phyloP scores from a whole-genome alignment of 2,329 filamentous ascomycete genomes.

The Botryotinia narcissicola region DNA sequence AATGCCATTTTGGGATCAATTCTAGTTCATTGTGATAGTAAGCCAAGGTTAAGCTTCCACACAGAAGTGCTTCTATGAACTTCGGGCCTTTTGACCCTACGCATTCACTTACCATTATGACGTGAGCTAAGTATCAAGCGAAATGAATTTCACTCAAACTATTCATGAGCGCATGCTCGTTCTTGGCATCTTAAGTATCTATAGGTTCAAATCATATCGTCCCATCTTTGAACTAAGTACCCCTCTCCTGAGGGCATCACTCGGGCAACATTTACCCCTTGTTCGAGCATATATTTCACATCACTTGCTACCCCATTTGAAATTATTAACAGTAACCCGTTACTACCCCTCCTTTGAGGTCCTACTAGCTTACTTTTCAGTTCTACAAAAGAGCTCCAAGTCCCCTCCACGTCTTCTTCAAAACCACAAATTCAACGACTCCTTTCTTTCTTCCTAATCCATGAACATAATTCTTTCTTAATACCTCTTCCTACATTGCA shows the following conservation, averaged over 20 bases:
- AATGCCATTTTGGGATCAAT: background rate
- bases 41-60: slow-evolving; percentile 14
- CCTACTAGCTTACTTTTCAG: background rate
- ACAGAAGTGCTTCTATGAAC: background rate
- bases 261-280: background rate
- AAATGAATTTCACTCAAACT: background rate
- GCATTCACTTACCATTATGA: background rate
- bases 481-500: background rate
- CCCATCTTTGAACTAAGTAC: background rate
- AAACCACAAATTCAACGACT: background rate
- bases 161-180: background rate
- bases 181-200: background rate
- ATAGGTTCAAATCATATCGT: background rate
- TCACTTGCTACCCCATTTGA: background rate
- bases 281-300: background rate
- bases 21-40: slow-evolving; percentile 15
- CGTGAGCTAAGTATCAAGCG: background rate
- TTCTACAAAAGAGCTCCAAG: slow-evolving; percentile 8
- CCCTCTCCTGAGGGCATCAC: background rate
- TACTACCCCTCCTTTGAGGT: background rate
- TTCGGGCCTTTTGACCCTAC: slow-evolving; percentile 12
- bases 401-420: background rate
- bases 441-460: background rate
- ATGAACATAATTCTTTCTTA: no score
- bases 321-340: background rate